These are phyloP conservation scores for Nakazawaea molendinolei DNA, from an alignment of 805 yeast genomes.

Conservation along the genomic window DNA sequence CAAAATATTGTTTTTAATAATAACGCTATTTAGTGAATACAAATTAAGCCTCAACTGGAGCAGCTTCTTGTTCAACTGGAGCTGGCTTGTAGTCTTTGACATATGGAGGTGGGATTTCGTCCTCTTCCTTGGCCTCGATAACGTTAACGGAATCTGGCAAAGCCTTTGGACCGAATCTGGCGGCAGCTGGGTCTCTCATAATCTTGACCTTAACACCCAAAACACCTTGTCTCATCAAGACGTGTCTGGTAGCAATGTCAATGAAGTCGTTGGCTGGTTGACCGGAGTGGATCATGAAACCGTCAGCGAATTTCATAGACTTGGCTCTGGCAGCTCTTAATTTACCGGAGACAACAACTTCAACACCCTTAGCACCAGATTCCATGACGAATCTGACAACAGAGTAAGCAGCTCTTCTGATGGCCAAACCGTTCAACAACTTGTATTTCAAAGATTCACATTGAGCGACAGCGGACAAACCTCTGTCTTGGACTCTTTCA, in stretches of 20 bases:
- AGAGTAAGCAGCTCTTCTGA: conserved; percentile 99
- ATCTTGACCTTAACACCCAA: conserved; percentile 99
- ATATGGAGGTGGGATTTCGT: conserved; percentile 68
- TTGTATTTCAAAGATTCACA: conserved; percentile 98
- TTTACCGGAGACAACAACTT: conserved; percentile 99
- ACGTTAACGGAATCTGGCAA: conserved; percentile 94
- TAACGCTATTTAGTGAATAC: too few species aligned
- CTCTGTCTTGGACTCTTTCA: conserved; percentile 99
- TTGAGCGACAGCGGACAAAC: conserved; percentile 99
- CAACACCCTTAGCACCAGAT: conserved; percentile 99
- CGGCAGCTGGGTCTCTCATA: conserved; percentile 95
- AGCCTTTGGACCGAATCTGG: conserved; percentile 80
- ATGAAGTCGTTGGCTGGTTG: conserved; percentile 99
- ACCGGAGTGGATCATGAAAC: conserved; percentile 99
- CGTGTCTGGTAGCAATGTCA: conserved; percentile 99
- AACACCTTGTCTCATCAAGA: conserved; percentile 99
- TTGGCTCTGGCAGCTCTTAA: conserved; percentile 99
- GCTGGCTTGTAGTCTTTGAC: conserved; percentile 67
- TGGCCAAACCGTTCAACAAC: conserved; percentile 96
- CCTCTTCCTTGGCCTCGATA: conserved; percentile 93
- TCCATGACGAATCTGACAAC: conserved; percentile 99
- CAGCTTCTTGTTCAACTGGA: conserved; percentile 30
- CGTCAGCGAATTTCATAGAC: conserved; percentile 99
- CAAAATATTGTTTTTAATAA: too few species aligned
- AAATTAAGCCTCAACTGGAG: conserved; percentile 18